These are phyloP conservation scores for Oryza glaberrima DNA, from an alignment of 176 grass and related monocot genomes.

Conservation along the genomic window DNA sequence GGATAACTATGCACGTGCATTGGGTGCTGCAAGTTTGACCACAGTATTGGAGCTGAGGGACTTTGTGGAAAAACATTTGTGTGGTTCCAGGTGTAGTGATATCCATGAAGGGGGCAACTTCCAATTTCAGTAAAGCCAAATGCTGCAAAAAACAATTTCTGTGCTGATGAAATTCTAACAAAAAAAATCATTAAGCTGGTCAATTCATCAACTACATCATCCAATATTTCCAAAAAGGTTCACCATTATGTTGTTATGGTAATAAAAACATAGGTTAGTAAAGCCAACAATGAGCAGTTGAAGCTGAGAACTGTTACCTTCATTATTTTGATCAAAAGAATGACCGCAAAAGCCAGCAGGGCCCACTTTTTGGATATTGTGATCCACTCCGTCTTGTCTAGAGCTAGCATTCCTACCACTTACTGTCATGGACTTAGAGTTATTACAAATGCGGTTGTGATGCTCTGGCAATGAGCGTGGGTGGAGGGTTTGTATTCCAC, in stretches of 20 bases:
- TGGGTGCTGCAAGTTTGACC: conserved; percentile 58
- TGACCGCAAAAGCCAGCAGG: conserved; percentile 49
- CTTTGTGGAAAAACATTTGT: conserved; percentile 58
- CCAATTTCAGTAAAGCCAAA: conserved; percentile 53
- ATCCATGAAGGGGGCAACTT: conserved; percentile 58
- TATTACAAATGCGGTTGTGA: conserved; percentile 45
- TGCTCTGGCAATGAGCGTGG: conserved; percentile 62
- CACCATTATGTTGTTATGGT: neutral
- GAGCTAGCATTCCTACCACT: conserved; percentile 44
- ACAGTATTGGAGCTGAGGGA: conserved; percentile 52
- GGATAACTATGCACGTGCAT: conserved; percentile 56
- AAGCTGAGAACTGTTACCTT: conserved; percentile 42
- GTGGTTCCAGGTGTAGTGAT: conserved; percentile 56
- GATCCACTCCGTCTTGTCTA: conserved; percentile 54
- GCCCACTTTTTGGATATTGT: conserved; percentile 47
- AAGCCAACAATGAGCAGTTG: neutral
- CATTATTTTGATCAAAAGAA: conserved; percentile 54
- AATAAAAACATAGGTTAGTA: conserved; percentile 1
- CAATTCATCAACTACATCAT: conserved; percentile 6
- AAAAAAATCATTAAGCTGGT: neutral
- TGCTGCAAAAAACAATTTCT: conserved; percentile 41
- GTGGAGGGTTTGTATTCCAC: conserved; percentile 55
- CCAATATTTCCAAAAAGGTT: neutral
- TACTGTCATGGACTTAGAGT: conserved; percentile 48
- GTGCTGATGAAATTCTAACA: neutral